Evolutionary conservation across 2,329 filamentous ascomycete species (phyloP).

Genomic region (Nigrograna mackinnonii): DNA sequence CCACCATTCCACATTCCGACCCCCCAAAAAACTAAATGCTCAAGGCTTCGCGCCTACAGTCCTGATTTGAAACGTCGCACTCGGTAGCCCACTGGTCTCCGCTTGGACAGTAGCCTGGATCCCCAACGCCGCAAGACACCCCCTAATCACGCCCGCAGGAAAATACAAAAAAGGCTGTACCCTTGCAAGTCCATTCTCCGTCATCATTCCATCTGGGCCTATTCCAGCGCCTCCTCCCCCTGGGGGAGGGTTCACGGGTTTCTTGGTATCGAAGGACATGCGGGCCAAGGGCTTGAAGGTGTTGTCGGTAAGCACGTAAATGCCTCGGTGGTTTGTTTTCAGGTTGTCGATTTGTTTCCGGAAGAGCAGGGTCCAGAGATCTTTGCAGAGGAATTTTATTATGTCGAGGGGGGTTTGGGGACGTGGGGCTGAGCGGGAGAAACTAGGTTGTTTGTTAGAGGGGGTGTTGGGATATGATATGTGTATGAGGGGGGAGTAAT

Average conservation of each 20-base stretch:
- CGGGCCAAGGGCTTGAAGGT: constrained; percentile 84
- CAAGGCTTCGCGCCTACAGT: constrained; percentile 71
- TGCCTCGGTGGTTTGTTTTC: constrained; percentile 95
- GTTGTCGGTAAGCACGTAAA: constrained; percentile 95
- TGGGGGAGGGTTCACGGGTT: constrained; percentile 21
- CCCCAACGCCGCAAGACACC: constrained; percentile 88
- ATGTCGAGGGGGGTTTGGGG: constrained; percentile 92
- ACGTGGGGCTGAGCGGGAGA: constrained; percentile 80
- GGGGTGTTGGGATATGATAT: background rate
- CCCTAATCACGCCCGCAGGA: constrained; percentile 88
- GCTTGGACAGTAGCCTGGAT: constrained; percentile 91
- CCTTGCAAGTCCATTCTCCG: constrained; percentile 50
- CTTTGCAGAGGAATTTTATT: constrained; percentile 99
- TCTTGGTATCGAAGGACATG: constrained; percentile 75
- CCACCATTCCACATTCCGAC: background rate
- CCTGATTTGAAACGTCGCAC: constrained; percentile 95
- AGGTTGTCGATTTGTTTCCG: constrained; percentile 98
- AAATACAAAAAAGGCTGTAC: constrained; percentile 79
- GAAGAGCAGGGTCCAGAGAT: constrained; percentile 93
- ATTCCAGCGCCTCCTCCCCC: constrained; percentile 47
- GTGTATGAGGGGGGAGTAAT: constrained; percentile 3
- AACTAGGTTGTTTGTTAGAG: constrained; percentile 45
- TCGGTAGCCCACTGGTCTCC: constrained; percentile 83
- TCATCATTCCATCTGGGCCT: constrained; percentile 26
- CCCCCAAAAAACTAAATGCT: constrained; percentile 17